phyloP scores from a whole-genome alignment of 805 yeast genomes.

The Cyberlindnera bimundalis region DNA sequence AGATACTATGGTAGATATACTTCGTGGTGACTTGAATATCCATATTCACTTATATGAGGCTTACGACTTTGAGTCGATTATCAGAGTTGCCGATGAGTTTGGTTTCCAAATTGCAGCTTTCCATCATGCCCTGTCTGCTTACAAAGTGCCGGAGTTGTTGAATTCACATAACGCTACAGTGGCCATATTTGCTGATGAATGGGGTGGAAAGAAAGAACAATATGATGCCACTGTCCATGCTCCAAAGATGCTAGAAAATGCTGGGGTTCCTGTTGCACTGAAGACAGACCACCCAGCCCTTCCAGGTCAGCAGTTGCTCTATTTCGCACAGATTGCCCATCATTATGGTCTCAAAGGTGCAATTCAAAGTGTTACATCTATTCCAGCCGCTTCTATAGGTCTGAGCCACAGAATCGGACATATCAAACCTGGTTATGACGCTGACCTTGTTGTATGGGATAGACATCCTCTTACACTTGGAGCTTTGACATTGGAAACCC shows the following conservation, averaged over 20 bases:
- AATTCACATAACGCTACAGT: constrained; percentile 6
- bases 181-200: constrained; percentile 10
- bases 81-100: constrained; percentile 11
- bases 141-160: constrained; percentile 7
- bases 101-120: constrained; percentile 4
- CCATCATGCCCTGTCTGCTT: constrained; percentile 10
- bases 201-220: constrained; percentile 12
- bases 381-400: constrained; percentile 6
- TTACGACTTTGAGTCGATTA: constrained; percentile 9
- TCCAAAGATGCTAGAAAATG: constrained; percentile 4
- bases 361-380: constrained; percentile 3
- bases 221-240: constrained; percentile 7
- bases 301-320: constrained; percentile 9
- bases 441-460: constrained; percentile 11
- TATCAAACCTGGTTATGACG: constrained; percentile 8
- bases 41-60: constrained; percentile 10
- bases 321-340: constrained; percentile 7
- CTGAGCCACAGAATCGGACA: constrained; percentile 8
- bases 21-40: constrained; percentile 8
- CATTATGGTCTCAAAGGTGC: constrained; percentile 7
- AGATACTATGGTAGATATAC: constrained; percentile 5
- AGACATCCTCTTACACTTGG: constrained; percentile 9
- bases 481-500: constrained; percentile 2
- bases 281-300: constrained; percentile 12
- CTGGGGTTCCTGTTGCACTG: constrained; percentile 5